Conservation (phyloP, 768 basidiomycete genomes). For the Trametes cinnabarina region DNA sequence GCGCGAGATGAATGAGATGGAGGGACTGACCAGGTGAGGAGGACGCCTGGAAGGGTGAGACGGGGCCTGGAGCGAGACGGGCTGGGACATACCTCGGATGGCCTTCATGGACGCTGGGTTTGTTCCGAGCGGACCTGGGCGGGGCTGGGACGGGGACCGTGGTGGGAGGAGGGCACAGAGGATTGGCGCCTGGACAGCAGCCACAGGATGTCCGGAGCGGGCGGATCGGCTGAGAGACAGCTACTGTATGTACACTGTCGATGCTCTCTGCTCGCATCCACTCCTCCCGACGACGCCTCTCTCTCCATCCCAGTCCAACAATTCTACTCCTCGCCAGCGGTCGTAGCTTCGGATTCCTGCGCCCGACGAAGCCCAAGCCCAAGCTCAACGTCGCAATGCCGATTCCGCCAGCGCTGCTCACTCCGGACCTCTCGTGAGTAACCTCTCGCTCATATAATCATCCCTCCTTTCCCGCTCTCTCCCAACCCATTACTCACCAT, state of each 20-base stretch:
- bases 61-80: slow-evolving; percentile 6
- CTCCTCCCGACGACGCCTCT: neutral
- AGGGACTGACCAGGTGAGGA: slow-evolving; percentile 59
- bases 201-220: slow-evolving; percentile 1
- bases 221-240: no score
- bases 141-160: neutral
- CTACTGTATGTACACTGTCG: no score
- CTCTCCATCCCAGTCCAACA: neutral
- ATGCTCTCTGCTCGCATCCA: slow-evolving; percentile 16
- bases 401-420: slow-evolving; percentile 25
- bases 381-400: no score
- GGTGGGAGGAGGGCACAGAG: slow-evolving; percentile 7
- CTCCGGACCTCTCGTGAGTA: slow-evolving; percentile 29
- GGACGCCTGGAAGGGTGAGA: slow-evolving; percentile 44
- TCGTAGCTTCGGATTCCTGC: neutral
- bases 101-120: slow-evolving; percentile 48
- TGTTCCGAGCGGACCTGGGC: neutral
- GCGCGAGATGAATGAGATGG: no score
- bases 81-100: slow-evolving; percentile 49
- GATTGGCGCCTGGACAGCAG: slow-evolving; percentile 13
- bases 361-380: no score
- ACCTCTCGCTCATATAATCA: neutral
- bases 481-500: slow-evolving; percentile 1
- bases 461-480: neutral
- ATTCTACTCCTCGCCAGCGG: neutral